phyloP scores from a whole-genome alignment of 1,284 basidiomycete species.

The Stereum hirsutum region DNA sequence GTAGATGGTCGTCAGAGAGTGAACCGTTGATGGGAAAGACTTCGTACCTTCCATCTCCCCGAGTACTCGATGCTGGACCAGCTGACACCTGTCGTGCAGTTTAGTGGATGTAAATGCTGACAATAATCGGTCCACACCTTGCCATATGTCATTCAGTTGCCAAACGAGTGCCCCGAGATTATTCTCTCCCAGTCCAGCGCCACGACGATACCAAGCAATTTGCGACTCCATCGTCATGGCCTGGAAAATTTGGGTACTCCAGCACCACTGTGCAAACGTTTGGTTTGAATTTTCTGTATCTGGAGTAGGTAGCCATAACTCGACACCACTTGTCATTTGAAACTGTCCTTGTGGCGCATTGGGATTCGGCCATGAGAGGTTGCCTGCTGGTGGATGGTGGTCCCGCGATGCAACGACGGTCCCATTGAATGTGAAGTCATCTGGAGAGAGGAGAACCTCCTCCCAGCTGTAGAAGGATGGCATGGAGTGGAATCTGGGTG shows the following conservation, averaged over 20 bases:
- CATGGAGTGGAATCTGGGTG: constrained; percentile 49
- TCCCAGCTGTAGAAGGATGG: constrained; percentile 58
- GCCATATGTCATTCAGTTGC: constrained; percentile 66
- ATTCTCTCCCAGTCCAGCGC: constrained; percentile 45
- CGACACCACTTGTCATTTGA: constrained; percentile 43
- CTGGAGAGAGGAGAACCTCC: constrained; percentile 39
- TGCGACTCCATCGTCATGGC: constrained; percentile 50
- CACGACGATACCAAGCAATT: constrained; percentile 50
- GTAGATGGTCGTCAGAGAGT: too few relatives aligned
- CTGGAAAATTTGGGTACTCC: constrained; percentile 51
- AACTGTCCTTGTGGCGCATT: constrained; percentile 45
- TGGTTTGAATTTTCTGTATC: constrained; percentile 40
- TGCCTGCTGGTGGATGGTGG: constrained; percentile 50
- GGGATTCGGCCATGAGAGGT: constrained; percentile 47
- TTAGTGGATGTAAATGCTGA: too few relatives aligned
- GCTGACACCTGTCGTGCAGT: too few relatives aligned
- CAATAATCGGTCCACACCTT: too few relatives aligned
- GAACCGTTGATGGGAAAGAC: too few relatives aligned
- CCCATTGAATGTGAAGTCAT: constrained; percentile 52
- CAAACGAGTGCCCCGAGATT: constrained; percentile 54
- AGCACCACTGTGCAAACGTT: constrained; percentile 55
- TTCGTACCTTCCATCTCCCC: constrained; percentile 56
- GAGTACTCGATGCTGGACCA: constrained; percentile 56
- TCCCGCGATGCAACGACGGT: constrained; percentile 48
- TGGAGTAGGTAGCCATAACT: constrained; percentile 45